Conservation (phyloP, 2,329 filamentous ascomycete genomes). For the Ophiocordyceps sinensis region DNA sequence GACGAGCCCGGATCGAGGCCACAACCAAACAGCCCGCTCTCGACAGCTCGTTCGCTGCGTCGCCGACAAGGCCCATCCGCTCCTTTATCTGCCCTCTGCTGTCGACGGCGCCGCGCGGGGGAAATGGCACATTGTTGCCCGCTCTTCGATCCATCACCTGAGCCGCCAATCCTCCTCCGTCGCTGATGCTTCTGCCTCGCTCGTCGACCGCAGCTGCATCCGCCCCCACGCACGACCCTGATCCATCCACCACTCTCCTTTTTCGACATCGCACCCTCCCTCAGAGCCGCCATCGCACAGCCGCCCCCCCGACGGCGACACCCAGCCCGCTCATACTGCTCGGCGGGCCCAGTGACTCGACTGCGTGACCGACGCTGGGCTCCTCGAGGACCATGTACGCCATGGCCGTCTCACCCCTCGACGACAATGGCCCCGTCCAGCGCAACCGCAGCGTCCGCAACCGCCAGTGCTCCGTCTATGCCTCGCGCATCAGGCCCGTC, state of each 20-base stretch:
- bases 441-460: conserved; percentile 5
- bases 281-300: background rate
- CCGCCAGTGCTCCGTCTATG: conserved; percentile 9
- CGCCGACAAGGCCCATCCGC: background rate
- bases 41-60: too few relatives aligned
- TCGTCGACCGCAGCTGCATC: background rate
- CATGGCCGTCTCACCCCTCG: conserved; percentile 7
- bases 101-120: background rate
- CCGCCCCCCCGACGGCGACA: background rate
- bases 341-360: conserved; percentile 1
- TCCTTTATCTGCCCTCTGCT: background rate
- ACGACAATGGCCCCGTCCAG: conserved; percentile 3
- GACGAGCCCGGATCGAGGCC: too few relatives aligned
- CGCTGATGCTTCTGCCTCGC: background rate
- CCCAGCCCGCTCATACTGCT: background rate
- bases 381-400: conserved; percentile 7
- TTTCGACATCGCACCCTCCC: background rate
- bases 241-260: background rate
- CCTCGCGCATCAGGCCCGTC: conserved; percentile 8
- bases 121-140: background rate
- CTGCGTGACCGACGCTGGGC: conserved; percentile 7
- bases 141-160: background rate
- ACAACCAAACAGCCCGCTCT: too few relatives aligned
- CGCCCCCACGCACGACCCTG: background rate
- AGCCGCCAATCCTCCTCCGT: too few relatives aligned